phyloP scores from a whole-genome alignment of 148 eudicot genomes.

The Rhododendron ferrugineum region DNA sequence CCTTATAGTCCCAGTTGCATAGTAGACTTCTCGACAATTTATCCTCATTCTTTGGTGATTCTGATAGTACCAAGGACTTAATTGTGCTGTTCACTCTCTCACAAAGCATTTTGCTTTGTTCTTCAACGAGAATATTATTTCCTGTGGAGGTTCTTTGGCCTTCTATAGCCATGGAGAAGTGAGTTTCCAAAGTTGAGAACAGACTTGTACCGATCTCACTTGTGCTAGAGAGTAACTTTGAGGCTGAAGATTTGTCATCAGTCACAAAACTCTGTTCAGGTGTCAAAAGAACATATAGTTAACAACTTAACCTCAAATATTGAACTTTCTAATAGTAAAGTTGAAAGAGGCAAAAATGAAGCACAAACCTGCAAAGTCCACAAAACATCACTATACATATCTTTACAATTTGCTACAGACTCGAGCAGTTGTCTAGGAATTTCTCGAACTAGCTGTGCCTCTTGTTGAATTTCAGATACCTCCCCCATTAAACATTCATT shows the following conservation, averaged over 20 bases:
- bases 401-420: slow-evolving; percentile 59
- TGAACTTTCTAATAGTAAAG: slow-evolving; percentile 1
- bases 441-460: slow-evolving; percentile 44
- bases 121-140: slow-evolving; percentile 36
- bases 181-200: slow-evolving; percentile 64
- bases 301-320: background rate
- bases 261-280: slow-evolving; percentile 48
- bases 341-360: background rate
- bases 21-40: slow-evolving; percentile 19
- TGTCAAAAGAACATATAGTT: background rate
- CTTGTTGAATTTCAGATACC: slow-evolving; percentile 56
- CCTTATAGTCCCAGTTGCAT: slow-evolving; percentile 48
- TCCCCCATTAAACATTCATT: slow-evolving; percentile 46
- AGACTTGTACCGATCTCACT: slow-evolving; percentile 62
- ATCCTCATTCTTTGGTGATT: slow-evolving; percentile 20
- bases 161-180: slow-evolving; percentile 39
- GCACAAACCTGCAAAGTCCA: slow-evolving; percentile 43
- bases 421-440: slow-evolving; percentile 51
- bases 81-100: slow-evolving; percentile 46
- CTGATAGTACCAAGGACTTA: slow-evolving; percentile 34
- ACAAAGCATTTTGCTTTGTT: slow-evolving; percentile 44
- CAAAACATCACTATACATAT: slow-evolving; percentile 53
- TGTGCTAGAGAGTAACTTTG: slow-evolving; percentile 52
- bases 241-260: slow-evolving; percentile 58
- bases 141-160: slow-evolving; percentile 22